Evolutionary conservation across 352 stramenopile genomes (phyloP).

Genomic region (Globisporangium orthogonon): DNA sequence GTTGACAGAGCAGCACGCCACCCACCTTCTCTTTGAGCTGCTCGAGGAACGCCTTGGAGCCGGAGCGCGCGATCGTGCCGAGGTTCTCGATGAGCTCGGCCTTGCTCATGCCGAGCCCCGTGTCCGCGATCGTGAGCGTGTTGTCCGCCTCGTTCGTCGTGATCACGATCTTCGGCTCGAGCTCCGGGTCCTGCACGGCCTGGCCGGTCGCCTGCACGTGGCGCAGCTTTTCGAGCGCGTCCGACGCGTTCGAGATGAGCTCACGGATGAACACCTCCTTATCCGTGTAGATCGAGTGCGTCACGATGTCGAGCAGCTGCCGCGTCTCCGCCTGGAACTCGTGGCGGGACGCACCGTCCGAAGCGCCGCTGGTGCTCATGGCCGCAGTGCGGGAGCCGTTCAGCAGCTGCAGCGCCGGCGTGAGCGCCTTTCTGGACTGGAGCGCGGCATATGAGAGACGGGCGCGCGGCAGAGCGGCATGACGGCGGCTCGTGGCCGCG

Average conservation of each 20-base stretch:
- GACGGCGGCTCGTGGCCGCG: conserved; percentile 10
- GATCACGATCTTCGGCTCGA: conserved; percentile 96
- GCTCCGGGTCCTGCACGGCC: conserved; percentile 65
- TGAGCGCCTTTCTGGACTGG: conserved; percentile 19
- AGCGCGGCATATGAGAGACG: conserved; percentile 2
- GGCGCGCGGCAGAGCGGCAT: conserved; percentile 8
- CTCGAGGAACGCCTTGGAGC: conserved; percentile 96
- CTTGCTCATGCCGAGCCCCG: conserved; percentile 97
- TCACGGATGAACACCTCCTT: conserved; percentile 99
- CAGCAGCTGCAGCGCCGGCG: conserved; percentile 28
- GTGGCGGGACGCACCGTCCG: conserved; percentile 33
- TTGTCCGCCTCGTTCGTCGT: conserved; percentile 92
- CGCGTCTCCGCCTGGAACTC: conserved; percentile 95
- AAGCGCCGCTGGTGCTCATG: conserved; percentile 23
- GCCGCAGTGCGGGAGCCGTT: conserved; percentile 24
- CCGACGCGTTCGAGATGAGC: conserved; percentile 98
- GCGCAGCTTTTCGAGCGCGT: conserved; percentile 98
- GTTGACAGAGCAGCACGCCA: conserved; percentile 1
- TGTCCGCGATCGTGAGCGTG: conserved; percentile 98
- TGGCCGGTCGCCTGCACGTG: conserved; percentile 87
- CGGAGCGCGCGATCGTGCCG: conserved; percentile 97
- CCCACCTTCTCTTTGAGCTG: conserved; percentile 81
- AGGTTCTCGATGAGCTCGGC: conserved; percentile 97
- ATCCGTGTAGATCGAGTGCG: conserved; percentile 99
- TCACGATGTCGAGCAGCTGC: conserved; percentile 97